Evolutionary conservation across 345 rosid genomes (phyloP), one percentile per base, ranked within the genome.

Genomic region (Corchorus olitorius): DNA sequence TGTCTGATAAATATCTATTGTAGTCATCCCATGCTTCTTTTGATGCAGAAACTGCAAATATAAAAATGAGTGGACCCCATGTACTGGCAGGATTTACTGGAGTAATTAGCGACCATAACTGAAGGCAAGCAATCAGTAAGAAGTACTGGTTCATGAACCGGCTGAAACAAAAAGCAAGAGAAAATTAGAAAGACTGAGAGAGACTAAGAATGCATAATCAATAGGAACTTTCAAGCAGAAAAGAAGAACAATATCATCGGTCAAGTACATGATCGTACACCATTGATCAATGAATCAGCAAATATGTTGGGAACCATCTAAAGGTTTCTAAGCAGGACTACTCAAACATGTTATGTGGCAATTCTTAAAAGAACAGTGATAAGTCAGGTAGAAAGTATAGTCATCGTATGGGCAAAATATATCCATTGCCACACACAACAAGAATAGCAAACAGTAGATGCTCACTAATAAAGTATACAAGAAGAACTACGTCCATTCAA

Each of bases 21-120:
- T 96, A 96, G 85, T 96, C 99, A 90, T 96, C 99, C 99, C 99
- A 96, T 72, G 99, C 99, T 87, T 96, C 99, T 87, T 96, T 96
- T 53, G 97, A 83, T 45, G 99, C 98, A 3, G 99, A 96, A 76
- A 96, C 95, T 0, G 99, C 93, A 83, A 96, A 96, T 81, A 96
- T 93, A 78, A 96, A 90, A 72, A 96, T 88, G 19, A 96, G 87
- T 0, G 99, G 99, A 81, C 98, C 99, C 99, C 99, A 96, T 48
- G 99, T 96, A 77, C 99, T 96, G 60, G 98, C 99, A 77, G 99
- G 99, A 84, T 93, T 96, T 56, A 96, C 99, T 60, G 99, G 99
- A 78, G 99, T 96, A 76, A 96, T 96, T 53, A 96, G 97, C 22
- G 99, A 88, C 99, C 99, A 96, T 54, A 96, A 91, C 87, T 96